A percentile compares a stretch with the other conserved stretches of the same genome.
Conservation (phyloP, 768 basidiomycete species). For the Kondoa malvinella region DNA sequence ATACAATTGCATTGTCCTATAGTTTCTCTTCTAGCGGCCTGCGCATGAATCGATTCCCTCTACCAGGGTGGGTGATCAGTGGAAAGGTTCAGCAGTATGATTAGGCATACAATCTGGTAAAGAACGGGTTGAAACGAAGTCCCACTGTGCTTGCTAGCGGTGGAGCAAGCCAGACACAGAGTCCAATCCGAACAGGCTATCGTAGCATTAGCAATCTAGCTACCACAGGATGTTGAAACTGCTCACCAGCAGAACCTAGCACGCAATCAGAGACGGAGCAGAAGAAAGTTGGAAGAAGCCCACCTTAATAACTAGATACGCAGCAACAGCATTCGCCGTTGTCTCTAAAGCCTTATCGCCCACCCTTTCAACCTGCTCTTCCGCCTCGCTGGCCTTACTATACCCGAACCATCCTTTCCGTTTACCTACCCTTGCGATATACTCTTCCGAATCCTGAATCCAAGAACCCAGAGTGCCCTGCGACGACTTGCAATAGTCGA, state of each 20-base stretch:
- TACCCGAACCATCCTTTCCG: neutral
- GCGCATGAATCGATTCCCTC: neutral
- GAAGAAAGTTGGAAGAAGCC: neutral
- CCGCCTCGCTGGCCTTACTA: neutral
- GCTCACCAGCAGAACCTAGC: neutral
- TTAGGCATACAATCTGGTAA: neutral
- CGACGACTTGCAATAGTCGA: neutral
- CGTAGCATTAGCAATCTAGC: neutral
- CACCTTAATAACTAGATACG: neutral
- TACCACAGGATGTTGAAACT: neutral
- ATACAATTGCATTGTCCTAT: no score
- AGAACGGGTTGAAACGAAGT: neutral
- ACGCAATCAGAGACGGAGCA: neutral
- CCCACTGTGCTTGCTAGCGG: neutral
- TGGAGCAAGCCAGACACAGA: neutral
- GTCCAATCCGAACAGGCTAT: neutral
- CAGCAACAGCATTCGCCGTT: neutral
- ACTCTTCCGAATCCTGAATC: neutral
- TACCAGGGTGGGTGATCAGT: neutral
- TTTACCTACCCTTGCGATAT: neutral
- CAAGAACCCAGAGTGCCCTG: neutral
- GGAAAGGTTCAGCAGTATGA: neutral
- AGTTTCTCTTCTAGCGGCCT: neutral
- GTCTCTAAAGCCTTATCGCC: neutral
- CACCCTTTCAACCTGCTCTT: neutral